These are phyloP conservation scores for Pyrus bretschneideri DNA, from an alignment of 306 rosid genomes.

Conservation along the genomic window DNA sequence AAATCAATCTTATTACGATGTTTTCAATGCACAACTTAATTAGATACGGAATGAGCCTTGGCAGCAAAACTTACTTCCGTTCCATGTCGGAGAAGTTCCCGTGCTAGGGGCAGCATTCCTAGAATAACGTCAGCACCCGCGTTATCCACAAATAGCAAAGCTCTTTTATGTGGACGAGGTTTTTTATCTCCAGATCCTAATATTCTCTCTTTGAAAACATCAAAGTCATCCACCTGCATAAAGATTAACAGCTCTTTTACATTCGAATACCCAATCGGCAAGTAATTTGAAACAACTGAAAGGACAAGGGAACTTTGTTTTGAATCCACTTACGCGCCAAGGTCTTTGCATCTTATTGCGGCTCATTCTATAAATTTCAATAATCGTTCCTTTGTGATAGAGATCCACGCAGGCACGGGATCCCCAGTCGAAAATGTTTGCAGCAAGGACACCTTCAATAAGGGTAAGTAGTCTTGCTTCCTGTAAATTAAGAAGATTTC, in stretches of 20 bases:
- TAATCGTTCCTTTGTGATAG: conserved; percentile 94
- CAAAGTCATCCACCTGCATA: conserved; percentile 90
- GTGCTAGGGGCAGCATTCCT: conserved; percentile 98
- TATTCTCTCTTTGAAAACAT: conserved; percentile 73
- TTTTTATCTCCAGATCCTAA: conserved; percentile 53
- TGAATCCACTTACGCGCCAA: conserved; percentile 59
- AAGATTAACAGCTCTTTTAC: background rate
- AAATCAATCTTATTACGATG: background rate
- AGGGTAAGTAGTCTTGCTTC: conserved; percentile 78
- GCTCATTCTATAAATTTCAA: conserved; percentile 97
- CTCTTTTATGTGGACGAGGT: conserved; percentile 63
- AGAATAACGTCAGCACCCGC: conserved; percentile 94
- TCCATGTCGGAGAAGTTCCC: conserved; percentile 93
- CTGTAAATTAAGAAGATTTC: conserved; percentile 38
- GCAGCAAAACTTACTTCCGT: conserved; percentile 62
- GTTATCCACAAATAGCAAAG: conserved; percentile 93
- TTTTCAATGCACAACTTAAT: background rate
- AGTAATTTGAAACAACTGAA: background rate
- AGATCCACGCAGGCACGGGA: conserved; percentile 98
- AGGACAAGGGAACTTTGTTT: background rate
- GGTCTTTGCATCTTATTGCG: conserved; percentile 98
- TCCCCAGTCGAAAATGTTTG: conserved; percentile 98
- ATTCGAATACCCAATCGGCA: background rate
- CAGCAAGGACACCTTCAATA: conserved; percentile 98
- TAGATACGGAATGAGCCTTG: background rate